Percentiles rank a stretch among this genome's conserved stretches.
Conservation (phyloP, 2,329 filamentous ascomycete species). For the Cercospora berteroae region DNA sequence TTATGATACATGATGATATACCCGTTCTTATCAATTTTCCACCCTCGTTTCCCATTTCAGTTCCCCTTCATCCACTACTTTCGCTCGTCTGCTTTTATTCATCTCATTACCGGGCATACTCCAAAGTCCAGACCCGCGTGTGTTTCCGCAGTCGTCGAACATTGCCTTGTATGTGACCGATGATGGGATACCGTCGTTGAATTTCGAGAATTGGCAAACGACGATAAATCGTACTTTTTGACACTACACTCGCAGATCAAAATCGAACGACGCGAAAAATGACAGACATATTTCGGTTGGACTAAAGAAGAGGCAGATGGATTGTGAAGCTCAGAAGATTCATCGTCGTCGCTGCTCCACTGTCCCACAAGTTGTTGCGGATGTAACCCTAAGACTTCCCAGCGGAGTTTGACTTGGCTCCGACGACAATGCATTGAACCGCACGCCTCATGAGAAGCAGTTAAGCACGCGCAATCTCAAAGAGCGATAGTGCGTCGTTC, state of each 20-base stretch:
- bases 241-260: background rate
- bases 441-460: no score
- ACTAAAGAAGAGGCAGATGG: background rate
- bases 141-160: no score
- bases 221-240: background rate
- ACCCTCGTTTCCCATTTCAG: no score
- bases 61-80: background rate
- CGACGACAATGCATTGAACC: background rate
- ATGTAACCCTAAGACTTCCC: background rate
- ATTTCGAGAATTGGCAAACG: background rate
- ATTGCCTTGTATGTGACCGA: no score
- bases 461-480: no score
- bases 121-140: no score
- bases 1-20: background rate
- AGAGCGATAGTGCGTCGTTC: no score
- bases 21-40: background rate
- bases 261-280: background rate
- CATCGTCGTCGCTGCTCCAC: background rate
- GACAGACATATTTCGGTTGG: background rate
- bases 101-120: no score
- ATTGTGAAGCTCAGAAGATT: background rate
- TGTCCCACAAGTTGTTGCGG: conserved; percentile 3
- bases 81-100: no score
- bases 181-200: background rate
- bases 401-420: background rate